Evolutionary conservation across 2,329 filamentous ascomycete genomes (phyloP).

Genomic region (Monosporascus sp.): DNA sequence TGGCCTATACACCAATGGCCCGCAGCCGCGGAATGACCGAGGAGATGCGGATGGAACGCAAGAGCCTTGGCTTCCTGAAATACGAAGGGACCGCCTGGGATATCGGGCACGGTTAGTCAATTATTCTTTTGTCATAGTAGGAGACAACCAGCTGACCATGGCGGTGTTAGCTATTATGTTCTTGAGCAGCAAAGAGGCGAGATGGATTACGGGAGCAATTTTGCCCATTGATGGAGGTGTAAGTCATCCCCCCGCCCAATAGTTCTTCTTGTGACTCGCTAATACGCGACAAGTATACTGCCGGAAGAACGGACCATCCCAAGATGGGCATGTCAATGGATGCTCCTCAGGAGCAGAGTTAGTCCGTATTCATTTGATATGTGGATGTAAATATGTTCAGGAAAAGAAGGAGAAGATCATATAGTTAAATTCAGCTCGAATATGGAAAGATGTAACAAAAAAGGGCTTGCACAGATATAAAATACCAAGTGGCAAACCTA

Average conservation of each 20-base stretch:
- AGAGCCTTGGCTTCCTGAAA: constrained; percentile 21
- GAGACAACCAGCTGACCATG: not conserved
- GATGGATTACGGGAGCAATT: constrained; percentile 23
- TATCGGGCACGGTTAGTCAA: constrained; percentile 18
- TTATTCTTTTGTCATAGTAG: not conserved
- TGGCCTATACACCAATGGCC: constrained; percentile 24
- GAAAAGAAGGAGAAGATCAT: no score
- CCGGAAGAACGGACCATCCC: no score
- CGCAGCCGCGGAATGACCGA: constrained; percentile 21
- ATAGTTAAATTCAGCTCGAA: no score
- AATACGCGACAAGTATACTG: no score
- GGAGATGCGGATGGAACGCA: constrained; percentile 21
- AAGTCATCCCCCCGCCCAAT: constrained; percentile 1
- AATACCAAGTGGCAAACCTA: no score
- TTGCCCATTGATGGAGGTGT: constrained; percentile 26
- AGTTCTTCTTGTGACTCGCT: no score
- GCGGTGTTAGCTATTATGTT: constrained; percentile 18
- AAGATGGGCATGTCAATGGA: no score
- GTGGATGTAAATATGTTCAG: no score
- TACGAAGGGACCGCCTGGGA: constrained; percentile 23
- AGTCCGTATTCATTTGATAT: no score
- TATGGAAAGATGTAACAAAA: no score
- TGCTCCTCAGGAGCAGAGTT: no score
- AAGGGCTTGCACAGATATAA: no score
- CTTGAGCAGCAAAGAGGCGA: constrained; percentile 21